Base-by-base conservation (phyloP, 1,284 basidiomycete species). In the Trichosporon sp. region DNA sequence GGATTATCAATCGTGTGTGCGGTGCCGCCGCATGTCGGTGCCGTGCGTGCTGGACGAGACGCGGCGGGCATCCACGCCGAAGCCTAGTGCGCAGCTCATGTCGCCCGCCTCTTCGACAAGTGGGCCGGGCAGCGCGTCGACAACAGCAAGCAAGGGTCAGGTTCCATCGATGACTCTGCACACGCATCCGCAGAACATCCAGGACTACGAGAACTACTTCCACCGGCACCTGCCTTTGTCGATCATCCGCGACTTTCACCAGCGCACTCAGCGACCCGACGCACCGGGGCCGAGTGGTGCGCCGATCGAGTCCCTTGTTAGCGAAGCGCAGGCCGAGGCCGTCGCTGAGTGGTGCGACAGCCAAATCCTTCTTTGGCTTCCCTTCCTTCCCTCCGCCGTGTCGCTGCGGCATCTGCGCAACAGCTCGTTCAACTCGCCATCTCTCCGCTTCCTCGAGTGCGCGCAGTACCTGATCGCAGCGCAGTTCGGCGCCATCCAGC, bases 181-280 rank as follows among this genome's bases (percentile, higher is more conserved):
- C 29, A 60, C 56, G 27, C 56, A 60, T 29, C 56, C 56, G 27
- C 56, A 60, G 8, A 60, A 60, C 56, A 60, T 67, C 15, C 34
- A 67, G 12, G 66, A 67, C 58, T 67, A 67, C 15, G 38, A 63
- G 42, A 32, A 32, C 21, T 67, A 63, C 32, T 67, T 67, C 44
- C 66, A 62, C 7, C 60, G 66, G 8, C 62, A 62, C 60, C 66
- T 67, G 9, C 66, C 66, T 8, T 27, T 67, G 42, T 62, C 58
- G 9, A 34, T 67, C 31, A 53, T 67, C 38, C 38, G 38, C 5
- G 66, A 67, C 58, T 67, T 67, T 23, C 60, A 67, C 32, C 53
- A 29, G 35, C 34, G 44, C 9, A 31, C 60, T 47, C 47, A 32
- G 58, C 32, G 25, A 15, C 66, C 25, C 15, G 31, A 31, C 42